Evolutionary conservation across 352 stramenopile genomes (phyloP).

Genomic region (Globisporangium spinosum): DNA sequence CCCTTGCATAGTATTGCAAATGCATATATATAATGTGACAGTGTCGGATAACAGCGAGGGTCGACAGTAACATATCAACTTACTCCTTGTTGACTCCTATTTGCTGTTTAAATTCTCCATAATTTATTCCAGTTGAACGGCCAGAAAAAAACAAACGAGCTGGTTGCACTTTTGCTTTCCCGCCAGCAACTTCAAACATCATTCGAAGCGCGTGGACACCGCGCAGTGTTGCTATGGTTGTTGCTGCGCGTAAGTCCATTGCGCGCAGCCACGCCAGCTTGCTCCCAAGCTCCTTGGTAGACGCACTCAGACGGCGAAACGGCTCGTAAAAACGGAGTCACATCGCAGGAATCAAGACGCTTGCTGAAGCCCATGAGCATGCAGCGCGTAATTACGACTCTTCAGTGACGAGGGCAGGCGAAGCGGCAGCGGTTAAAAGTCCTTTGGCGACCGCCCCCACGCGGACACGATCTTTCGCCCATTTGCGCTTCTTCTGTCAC

Average conservation of each 20-base stretch:
- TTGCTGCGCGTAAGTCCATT: not conserved
- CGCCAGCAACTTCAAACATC: not conserved
- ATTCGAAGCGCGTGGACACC: not conserved
- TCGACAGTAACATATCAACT: not conserved
- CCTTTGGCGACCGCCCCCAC: conserved; percentile 1
- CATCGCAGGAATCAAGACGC: not conserved
- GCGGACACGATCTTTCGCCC: conserved; percentile 12
- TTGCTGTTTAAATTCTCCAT: not conserved
- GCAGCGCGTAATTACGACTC: conserved; percentile 7
- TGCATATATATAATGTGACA: too few species aligned
- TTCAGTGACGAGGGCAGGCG: not conserved
- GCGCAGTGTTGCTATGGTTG: too few species aligned
- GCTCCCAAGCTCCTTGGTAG: not conserved
- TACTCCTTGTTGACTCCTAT: not conserved
- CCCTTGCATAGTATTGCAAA: too few species aligned
- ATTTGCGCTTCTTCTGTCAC: conserved; percentile 6
- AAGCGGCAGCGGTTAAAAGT: conserved; percentile 12
- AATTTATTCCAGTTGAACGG: not conserved
- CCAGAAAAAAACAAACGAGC: not conserved
- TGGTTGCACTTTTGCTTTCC: not conserved
- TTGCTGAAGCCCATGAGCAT: not conserved
- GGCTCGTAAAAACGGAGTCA: conserved; percentile 9
- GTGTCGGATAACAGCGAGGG: not conserved
- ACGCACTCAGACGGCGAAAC: not conserved
- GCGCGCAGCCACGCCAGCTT: not conserved